phyloP scores from a whole-genome alignment of 495 filamentous ascomycete species.

The Penicillium robsamsonii region DNA sequence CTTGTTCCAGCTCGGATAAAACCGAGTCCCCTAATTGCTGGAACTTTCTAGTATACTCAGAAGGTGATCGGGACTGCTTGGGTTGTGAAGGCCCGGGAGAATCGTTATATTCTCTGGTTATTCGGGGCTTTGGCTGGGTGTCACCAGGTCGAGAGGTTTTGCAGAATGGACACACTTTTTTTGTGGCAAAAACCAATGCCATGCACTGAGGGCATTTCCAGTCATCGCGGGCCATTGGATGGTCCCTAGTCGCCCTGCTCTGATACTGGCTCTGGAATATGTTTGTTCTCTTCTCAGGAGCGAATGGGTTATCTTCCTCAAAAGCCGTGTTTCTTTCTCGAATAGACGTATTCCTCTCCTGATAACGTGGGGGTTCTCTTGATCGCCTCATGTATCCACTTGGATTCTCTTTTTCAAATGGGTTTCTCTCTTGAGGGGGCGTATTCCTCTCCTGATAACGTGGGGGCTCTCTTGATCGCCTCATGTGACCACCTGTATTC shows the following conservation, averaged over 20 bases:
- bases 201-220: constrained; percentile 39
- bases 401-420: background rate
- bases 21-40: constrained; percentile 20
- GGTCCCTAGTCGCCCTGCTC: background rate
- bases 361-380: background rate
- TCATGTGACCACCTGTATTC: background rate
- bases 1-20: constrained; percentile 12
- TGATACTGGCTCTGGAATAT: background rate
- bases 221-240: constrained; percentile 18
- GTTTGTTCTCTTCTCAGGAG: background rate
- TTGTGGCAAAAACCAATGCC: constrained; percentile 23
- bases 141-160: constrained; percentile 23
- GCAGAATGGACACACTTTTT: constrained; percentile 32
- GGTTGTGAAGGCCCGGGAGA: background rate
- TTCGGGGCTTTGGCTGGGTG: background rate
- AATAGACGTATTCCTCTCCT: background rate
- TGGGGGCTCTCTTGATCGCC: background rate
- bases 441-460: background rate
- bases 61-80: background rate
- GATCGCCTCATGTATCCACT: background rate
- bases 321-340: background rate
- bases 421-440: background rate
- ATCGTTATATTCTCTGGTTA: background rate
- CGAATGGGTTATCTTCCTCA: constrained; percentile 4
- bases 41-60: constrained; percentile 21